These are phyloP conservation scores for Talaromyces sp. DNA, from an alignment of 2,329 filamentous ascomycete genomes.

Conservation along the genomic window DNA sequence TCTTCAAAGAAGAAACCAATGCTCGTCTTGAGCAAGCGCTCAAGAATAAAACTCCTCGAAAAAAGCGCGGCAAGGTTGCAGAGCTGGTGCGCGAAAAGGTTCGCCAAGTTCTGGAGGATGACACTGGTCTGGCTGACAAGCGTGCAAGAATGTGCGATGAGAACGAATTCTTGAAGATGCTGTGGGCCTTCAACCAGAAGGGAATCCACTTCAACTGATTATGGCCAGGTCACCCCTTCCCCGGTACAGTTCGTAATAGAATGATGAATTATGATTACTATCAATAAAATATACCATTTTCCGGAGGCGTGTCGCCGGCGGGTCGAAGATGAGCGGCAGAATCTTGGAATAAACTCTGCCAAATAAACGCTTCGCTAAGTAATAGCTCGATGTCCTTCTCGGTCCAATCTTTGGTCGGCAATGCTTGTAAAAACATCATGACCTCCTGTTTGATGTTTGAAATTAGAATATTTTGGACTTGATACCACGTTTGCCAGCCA, in stretches of 20 bases:
- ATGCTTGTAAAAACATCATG: constrained; percentile 98
- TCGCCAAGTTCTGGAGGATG: constrained; percentile 76
- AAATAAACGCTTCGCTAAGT: constrained; percentile 95
- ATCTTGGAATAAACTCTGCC: constrained; percentile 96
- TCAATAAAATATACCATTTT: constrained; percentile 41
- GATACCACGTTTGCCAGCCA: background rate
- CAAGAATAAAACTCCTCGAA: constrained; percentile 57
- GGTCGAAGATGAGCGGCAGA: constrained; percentile 79
- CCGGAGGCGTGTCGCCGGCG: constrained; percentile 36
- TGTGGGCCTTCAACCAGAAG: constrained; percentile 85
- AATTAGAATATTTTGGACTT: constrained; percentile 2
- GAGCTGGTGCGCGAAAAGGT: constrained; percentile 87
- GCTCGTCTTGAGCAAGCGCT: constrained; percentile 43
- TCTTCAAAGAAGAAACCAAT: constrained; percentile 69
- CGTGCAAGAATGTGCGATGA: constrained; percentile 86
- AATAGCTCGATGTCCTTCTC: constrained; percentile 97
- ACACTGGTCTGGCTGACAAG: constrained; percentile 78
- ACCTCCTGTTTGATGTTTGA: constrained; percentile 68
- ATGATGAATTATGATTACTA: constrained; percentile 37
- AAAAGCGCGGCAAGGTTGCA: constrained; percentile 77
- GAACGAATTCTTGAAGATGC: constrained; percentile 81
- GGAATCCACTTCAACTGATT: constrained; percentile 83
- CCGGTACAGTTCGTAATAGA: constrained; percentile 16
- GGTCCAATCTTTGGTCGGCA: constrained; percentile 92
- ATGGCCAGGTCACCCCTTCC: constrained; percentile 8